Percentiles rank a stretch among this genome's conserved stretches.
phyloP scores from a whole-genome alignment of 1,284 basidiomycete species.

The Irpex sp. region DNA sequence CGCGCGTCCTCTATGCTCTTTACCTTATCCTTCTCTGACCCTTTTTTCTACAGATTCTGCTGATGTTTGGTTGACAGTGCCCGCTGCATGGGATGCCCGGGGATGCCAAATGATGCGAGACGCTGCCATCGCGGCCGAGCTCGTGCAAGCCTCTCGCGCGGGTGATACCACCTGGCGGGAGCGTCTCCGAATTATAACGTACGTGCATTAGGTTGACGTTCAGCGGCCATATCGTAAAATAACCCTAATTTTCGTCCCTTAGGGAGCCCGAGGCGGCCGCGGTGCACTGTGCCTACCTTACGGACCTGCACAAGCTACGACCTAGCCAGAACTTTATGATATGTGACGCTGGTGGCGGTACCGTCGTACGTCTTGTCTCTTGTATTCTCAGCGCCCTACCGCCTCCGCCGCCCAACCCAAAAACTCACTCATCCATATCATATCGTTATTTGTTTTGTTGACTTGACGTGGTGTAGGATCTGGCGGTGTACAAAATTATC shows the following conservation, averaged over 20 bases:
- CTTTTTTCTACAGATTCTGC: conserved; percentile 50
- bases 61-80: conserved; percentile 76
- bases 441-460: too few relatives aligned
- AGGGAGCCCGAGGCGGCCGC: conserved; percentile 82
- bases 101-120: conserved; percentile 78
- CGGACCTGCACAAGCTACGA: conserved; percentile 67
- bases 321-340: conserved; percentile 77
- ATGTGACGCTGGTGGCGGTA: conserved; percentile 78
- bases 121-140: conserved; percentile 70
- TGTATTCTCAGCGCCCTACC: conserved; percentile 3
- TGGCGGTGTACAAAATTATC: conserved; percentile 76
- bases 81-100: conserved; percentile 80
- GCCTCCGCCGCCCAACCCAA: background rate
- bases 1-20: background rate
- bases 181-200: conserved; percentile 74
- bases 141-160: conserved; percentile 66
- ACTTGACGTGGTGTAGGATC: conserved; percentile 33
- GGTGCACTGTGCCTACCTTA: conserved; percentile 75
- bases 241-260: background rate
- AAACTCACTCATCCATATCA: too few relatives aligned
- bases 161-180: conserved; percentile 73
- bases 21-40: conserved; percentile 4
- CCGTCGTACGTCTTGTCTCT: conserved; percentile 42
- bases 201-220: conserved; percentile 14
- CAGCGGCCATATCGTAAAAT: background rate